These are phyloP conservation scores for Porogramme epimiltina DNA, from an alignment of 1,284 basidiomycete genomes.

Conservation along the genomic window DNA sequence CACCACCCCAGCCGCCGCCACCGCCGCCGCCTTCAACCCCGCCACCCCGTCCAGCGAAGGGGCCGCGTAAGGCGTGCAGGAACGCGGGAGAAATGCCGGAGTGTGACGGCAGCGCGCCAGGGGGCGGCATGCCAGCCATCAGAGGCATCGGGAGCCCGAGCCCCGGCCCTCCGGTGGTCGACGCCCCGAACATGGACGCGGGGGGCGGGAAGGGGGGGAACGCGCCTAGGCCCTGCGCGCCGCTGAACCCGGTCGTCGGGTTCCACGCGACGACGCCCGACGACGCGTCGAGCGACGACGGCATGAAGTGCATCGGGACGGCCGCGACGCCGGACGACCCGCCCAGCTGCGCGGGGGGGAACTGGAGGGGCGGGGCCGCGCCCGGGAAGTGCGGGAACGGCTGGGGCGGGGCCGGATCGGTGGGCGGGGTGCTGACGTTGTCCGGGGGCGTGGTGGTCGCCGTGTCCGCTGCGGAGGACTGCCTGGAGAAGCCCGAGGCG, in stretches of 20 bases:
- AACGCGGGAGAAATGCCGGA: too few relatives aligned
- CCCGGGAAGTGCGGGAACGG: neutral
- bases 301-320: neutral
- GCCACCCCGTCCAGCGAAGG: too few relatives aligned
- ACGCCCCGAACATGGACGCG: too few relatives aligned
- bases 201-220: too few relatives aligned
- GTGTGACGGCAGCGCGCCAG: too few relatives aligned
- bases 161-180: too few relatives aligned
- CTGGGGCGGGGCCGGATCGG: neutral
- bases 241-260: conserved; percentile 2
- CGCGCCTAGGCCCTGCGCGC: neutral
- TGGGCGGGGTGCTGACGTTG: conserved; percentile 1
- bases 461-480: neutral
- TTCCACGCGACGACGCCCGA: conserved; percentile 12
- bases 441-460: neutral
- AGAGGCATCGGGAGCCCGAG: too few relatives aligned
- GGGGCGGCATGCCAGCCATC: too few relatives aligned
- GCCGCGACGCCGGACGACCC: conserved; percentile 1
- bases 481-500: neutral
- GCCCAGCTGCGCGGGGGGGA: neutral
- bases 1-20: too few relatives aligned
- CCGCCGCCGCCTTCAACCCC: too few relatives aligned
- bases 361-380: neutral
- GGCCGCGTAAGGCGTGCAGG: too few relatives aligned
- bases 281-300: neutral